A percentile compares a stretch with the other conserved stretches of the same genome.
These are phyloP conservation scores for Hirsutella thompsonii DNA, from an alignment of 2,329 filamentous ascomycete species.

Conservation along the genomic window DNA sequence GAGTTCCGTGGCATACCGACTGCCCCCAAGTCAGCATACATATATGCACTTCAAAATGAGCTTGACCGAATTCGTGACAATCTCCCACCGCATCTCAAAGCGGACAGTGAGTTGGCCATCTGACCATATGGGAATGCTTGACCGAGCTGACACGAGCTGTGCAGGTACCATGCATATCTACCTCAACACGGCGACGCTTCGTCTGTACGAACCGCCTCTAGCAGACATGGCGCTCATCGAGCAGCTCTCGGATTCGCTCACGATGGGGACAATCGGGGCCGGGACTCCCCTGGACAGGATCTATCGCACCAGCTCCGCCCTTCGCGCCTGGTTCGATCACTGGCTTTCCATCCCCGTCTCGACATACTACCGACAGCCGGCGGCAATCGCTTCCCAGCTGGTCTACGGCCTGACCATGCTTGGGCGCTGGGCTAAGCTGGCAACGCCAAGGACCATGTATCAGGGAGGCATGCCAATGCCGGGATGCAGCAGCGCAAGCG, in stretches of 20 bases:
- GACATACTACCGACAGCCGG: slow-evolving; percentile 31
- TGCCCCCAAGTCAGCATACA: slow-evolving; percentile 29
- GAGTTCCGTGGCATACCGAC: slow-evolving; percentile 20
- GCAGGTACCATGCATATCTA: slow-evolving; percentile 26
- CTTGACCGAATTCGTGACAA: slow-evolving; percentile 25
- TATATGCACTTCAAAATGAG: slow-evolving; percentile 31
- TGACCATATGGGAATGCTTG: no score
- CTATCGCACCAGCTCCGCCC: slow-evolving; percentile 32
- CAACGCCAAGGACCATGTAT: slow-evolving; percentile 21
- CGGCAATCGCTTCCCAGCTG: slow-evolving; percentile 30
- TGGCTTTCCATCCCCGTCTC: slow-evolving; percentile 30
- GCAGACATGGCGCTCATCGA: slow-evolving; percentile 26
- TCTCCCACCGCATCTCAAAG: slow-evolving; percentile 20
- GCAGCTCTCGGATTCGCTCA: slow-evolving; percentile 29
- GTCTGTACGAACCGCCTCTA: slow-evolving; percentile 33
- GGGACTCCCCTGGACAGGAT: slow-evolving; percentile 34
- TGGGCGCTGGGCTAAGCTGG: slow-evolving; percentile 35
- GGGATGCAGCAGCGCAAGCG: slow-evolving; percentile 8
- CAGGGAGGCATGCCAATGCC: slow-evolving; percentile 13
- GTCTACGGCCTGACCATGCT: slow-evolving; percentile 38
- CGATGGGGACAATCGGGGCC: slow-evolving; percentile 20
- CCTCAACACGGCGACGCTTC: slow-evolving; percentile 26
- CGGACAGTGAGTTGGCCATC: slow-evolving; percentile 21
- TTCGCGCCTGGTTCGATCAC: slow-evolving; percentile 35
- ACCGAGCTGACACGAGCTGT: not conserved